Evolutionary conservation across 2,329 filamentous ascomycete species (phyloP).

Genomic region (Neoscytalidium dimidiatum): DNA sequence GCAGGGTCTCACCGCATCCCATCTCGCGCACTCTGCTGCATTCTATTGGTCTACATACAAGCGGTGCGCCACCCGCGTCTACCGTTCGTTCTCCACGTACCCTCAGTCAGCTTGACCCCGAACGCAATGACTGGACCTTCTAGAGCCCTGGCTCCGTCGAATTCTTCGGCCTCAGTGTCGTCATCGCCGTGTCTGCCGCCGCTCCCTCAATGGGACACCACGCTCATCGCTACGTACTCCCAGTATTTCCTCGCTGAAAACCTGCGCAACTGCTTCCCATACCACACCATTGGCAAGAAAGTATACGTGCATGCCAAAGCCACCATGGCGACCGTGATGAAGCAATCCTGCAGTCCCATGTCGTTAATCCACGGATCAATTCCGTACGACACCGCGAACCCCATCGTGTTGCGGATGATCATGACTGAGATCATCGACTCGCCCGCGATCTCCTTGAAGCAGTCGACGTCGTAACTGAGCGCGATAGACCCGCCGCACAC

Average conservation of each 20-base stretch:
- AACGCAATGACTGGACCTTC: too few species aligned
- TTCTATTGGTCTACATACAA: too few species aligned
- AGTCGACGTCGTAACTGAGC: conserved; percentile 52
- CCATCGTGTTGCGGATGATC: conserved; percentile 52
- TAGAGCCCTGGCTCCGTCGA: too few species aligned
- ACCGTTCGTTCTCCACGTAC: too few species aligned
- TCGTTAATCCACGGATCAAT: conserved; percentile 47
- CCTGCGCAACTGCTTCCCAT: conserved; percentile 47
- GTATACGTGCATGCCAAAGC: conserved; percentile 43
- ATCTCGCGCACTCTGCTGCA: too few species aligned
- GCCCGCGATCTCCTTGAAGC: conserved; percentile 45
- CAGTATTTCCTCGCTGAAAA: conserved; percentile 41
- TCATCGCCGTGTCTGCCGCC: background rate
- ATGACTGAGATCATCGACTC: conserved; percentile 55
- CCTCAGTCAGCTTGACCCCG: too few species aligned
- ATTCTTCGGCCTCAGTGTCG: too few species aligned
- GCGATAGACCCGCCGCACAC: conserved; percentile 46
- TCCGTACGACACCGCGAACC: conserved; percentile 54
- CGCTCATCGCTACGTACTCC: conserved; percentile 35
- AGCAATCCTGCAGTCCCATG: conserved; percentile 46
- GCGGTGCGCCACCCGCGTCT: too few species aligned
- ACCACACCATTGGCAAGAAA: conserved; percentile 50
- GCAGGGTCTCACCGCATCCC: too few species aligned
- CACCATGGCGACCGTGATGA: conserved; percentile 45
- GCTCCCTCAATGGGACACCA: background rate